phyloP scores from a whole-genome alignment of 345 rosid species.

The Salix purpurea region DNA sequence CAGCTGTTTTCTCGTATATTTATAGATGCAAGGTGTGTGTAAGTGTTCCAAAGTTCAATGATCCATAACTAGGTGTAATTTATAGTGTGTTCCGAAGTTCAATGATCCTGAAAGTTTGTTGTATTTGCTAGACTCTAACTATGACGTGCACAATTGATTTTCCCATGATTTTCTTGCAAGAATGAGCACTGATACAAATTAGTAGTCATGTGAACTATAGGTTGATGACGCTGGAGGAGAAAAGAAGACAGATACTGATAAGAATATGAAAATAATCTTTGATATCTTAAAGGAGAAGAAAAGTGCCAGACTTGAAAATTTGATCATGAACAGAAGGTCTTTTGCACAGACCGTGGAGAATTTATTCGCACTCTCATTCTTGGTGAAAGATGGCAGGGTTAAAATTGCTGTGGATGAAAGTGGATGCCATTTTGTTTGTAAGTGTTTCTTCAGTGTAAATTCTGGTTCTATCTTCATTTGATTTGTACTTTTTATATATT shows the following conservation, averaged over 20 bases:
- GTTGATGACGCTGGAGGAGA: constrained; percentile 49
- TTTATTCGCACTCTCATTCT: constrained; percentile 80
- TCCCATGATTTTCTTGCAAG: too few species aligned
- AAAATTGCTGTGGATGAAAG: constrained; percentile 50
- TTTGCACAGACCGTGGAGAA: constrained; percentile 93
- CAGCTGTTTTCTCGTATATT: background rate
- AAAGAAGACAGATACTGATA: constrained; percentile 82
- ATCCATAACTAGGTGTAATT: too few species aligned
- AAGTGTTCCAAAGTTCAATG: too few species aligned
- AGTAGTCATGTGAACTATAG: constrained; percentile 27
- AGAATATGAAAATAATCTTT: constrained; percentile 73
- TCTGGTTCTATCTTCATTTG: background rate
- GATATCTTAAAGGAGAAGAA: constrained; percentile 53
- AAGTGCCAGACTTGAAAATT: constrained; percentile 56
- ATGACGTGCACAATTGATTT: too few species aligned
- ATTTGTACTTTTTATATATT: background rate
- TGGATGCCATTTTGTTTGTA: constrained; percentile 73
- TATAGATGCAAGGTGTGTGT: background rate
- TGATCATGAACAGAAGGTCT: constrained; percentile 67
- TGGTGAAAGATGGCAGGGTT: constrained; percentile 83
- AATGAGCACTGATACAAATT: background rate
- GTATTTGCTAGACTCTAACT: too few species aligned
- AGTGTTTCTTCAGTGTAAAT: constrained; percentile 19
- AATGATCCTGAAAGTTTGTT: too few species aligned
- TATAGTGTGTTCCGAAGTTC: too few species aligned